These are phyloP conservation scores for Pulveroboletus sp. DNA, from an alignment of 768 basidiomycete genomes.

Conservation along the genomic window DNA sequence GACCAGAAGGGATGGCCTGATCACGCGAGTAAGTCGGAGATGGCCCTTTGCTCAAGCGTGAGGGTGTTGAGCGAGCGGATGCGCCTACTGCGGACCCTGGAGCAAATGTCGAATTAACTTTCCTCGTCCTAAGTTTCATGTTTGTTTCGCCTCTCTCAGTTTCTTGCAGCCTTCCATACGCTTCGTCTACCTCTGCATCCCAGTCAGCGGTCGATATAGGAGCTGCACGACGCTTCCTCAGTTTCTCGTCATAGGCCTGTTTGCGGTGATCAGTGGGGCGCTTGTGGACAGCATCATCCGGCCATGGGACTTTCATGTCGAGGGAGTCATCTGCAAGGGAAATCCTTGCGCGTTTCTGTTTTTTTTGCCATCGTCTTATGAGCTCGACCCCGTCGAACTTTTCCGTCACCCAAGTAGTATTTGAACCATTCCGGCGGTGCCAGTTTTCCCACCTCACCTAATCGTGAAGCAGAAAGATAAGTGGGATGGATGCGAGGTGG, in stretches of 20 bases:
- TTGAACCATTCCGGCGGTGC: constrained; percentile 48
- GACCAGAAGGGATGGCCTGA: constrained; percentile 11
- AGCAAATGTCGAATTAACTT: constrained; percentile 6
- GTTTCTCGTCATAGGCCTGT: constrained; percentile 46
- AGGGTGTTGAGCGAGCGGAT: constrained; percentile 3
- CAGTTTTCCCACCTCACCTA: constrained; percentile 53
- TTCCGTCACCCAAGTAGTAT: constrained; percentile 47
- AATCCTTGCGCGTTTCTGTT: constrained; percentile 29
- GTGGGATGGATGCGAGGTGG: not conserved
- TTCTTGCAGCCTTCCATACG: constrained; percentile 19
- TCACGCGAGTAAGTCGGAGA: constrained; percentile 17
- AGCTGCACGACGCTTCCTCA: constrained; percentile 11
- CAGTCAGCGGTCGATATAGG: constrained; percentile 15
- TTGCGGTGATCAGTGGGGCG: constrained; percentile 38
- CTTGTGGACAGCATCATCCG: constrained; percentile 41
- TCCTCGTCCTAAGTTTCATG: constrained; percentile 20
- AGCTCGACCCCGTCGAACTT: constrained; percentile 15
- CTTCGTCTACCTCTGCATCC: constrained; percentile 26
- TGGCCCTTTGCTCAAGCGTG: constrained; percentile 1
- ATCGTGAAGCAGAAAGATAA: not conserved
- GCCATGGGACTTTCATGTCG: constrained; percentile 37
- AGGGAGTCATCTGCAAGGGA: constrained; percentile 28
- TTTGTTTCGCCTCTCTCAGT: constrained; percentile 23
- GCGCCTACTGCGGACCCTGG: constrained; percentile 6
- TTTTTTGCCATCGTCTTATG: constrained; percentile 32